These are phyloP conservation scores for Boletus semigastroideus DNA, from an alignment of 1,284 basidiomycete genomes.

Conservation along the genomic window DNA sequence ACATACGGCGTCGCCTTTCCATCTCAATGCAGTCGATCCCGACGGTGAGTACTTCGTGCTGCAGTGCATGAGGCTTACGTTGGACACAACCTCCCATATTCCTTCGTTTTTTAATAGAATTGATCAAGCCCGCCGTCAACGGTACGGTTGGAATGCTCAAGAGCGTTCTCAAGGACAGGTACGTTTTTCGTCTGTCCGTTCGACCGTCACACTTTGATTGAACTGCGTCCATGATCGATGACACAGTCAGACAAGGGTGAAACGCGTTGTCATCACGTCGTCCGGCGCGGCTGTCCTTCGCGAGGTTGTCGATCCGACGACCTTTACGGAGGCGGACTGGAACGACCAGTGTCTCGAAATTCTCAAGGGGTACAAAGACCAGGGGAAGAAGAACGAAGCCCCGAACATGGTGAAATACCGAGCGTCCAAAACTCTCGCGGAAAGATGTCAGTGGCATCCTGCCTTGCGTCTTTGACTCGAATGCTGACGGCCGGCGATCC, in stretches of 20 bases:
- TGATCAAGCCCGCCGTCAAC: slow-evolving; percentile 62
- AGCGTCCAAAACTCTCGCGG: slow-evolving; percentile 70
- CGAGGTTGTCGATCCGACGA: slow-evolving; percentile 18
- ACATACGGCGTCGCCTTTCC: slow-evolving; percentile 52
- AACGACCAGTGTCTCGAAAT: slow-evolving; percentile 56
- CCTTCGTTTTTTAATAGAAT: slow-evolving; percentile 32
- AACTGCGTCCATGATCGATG: not conserved
- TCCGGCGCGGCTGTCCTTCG: slow-evolving; percentile 53
- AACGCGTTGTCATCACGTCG: slow-evolving; percentile 67
- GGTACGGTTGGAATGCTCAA: slow-evolving; percentile 61
- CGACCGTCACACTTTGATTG: too few species aligned
- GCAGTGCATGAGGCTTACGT: not conserved
- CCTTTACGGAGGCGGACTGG: slow-evolving; percentile 58
- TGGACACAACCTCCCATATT: not conserved
- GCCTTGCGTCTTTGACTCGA: too few species aligned
- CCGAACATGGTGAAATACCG: slow-evolving; percentile 46
- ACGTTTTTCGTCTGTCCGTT: not conserved
- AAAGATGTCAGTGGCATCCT: slow-evolving; percentile 42
- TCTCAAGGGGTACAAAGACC: slow-evolving; percentile 52
- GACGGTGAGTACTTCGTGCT: slow-evolving; percentile 38
- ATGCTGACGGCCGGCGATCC: not conserved
- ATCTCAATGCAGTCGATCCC: slow-evolving; percentile 39
- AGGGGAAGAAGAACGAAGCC: slow-evolving; percentile 46
- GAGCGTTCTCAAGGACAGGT: slow-evolving; percentile 35
- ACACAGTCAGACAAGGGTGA: slow-evolving; percentile 41